A percentile compares a stretch with the other conserved stretches of the same genome.
Conservation (phyloP, 768 basidiomycete species). For the Mycena capillaripes region DNA sequence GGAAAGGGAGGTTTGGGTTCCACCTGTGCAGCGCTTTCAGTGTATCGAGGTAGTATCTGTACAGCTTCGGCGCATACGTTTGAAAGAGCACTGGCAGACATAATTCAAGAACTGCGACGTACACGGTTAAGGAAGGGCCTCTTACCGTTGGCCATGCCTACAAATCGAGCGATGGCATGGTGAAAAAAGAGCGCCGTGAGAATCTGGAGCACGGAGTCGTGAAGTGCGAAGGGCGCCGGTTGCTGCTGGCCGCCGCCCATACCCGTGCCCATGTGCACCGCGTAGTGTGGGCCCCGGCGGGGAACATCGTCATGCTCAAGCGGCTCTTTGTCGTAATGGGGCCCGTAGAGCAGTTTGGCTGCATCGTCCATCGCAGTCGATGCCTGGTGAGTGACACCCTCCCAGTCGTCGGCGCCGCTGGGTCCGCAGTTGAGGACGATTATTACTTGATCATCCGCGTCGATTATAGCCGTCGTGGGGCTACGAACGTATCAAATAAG, state of each 20-base stretch:
- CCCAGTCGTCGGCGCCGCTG: background rate
- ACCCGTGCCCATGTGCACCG: background rate
- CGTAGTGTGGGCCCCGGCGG: background rate
- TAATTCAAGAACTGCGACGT: background rate
- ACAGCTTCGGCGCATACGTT: background rate
- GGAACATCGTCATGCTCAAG: background rate
- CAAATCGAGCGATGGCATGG: background rate
- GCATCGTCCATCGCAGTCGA: background rate
- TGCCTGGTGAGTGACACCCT: background rate
- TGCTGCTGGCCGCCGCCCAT: slow-evolving; percentile 8
- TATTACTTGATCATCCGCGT: background rate
- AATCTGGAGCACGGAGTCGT: background rate
- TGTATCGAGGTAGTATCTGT: background rate
- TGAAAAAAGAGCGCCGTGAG: background rate
- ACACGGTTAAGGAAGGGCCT: background rate
- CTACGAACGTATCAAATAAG: background rate
- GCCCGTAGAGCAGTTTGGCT: background rate
- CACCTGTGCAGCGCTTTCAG: background rate
- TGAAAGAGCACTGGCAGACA: background rate
- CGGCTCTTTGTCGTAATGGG: background rate
- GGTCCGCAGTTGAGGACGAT: background rate
- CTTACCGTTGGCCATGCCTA: background rate
- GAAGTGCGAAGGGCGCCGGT: background rate
- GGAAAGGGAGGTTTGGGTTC: background rate
- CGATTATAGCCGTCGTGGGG: background rate